Base-by-base conservation (phyloP, 345 rosid species). In the Physaria fendleri region DNA sequence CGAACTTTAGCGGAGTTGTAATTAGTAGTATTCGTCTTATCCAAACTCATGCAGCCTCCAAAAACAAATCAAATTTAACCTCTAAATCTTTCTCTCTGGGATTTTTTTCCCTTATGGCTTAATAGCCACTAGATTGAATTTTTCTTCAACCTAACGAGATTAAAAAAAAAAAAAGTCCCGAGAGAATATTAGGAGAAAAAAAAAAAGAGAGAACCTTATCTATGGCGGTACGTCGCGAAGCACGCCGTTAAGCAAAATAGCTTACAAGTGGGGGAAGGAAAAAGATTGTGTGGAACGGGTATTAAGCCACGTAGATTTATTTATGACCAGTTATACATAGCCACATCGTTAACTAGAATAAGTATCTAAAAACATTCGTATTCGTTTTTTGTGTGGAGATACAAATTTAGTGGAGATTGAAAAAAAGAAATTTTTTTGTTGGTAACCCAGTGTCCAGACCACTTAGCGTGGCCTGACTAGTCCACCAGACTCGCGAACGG, bases 1-100 rank as follows among this genome's bases (percentile, higher is more conserved):
- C 50, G 23, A 66, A 67, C 72, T 82, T 70, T 70, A 74, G 67
- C n/a, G 71, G 56, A 71, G 55, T 61, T 40, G 67, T 49, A 55
- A 21, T 43, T 42, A 4, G 38, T 32, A 28, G 55, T 44, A 16
- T 8, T 56, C 41, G 56, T 25, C 55, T 73, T 71, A 56, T 68
- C 68, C 25, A 66, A 57, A 73, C 79, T 85, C 94, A 83, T 79
- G 82, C 87, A 81, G 86, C 55, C 76, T 64, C 69, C 63, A 17
- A 16, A 11, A 40, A 11, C 4, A 5, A 13, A 10, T 1, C 14
- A 37, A 14, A 35, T 9, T n/a, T 28, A 0, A 41, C 22, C 15
- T 10, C 35, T 21, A 60, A 22, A n/a, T 56, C n/a, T 22, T 41
- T 47, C 52, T 35, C 30, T 43, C 62, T 69, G 40, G 56, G 4